Evolutionary conservation across 495 filamentous ascomycete genomes (phyloP), one percentile per base, ranked within the genome.

Genomic region (Sordaria brevicollis): DNA sequence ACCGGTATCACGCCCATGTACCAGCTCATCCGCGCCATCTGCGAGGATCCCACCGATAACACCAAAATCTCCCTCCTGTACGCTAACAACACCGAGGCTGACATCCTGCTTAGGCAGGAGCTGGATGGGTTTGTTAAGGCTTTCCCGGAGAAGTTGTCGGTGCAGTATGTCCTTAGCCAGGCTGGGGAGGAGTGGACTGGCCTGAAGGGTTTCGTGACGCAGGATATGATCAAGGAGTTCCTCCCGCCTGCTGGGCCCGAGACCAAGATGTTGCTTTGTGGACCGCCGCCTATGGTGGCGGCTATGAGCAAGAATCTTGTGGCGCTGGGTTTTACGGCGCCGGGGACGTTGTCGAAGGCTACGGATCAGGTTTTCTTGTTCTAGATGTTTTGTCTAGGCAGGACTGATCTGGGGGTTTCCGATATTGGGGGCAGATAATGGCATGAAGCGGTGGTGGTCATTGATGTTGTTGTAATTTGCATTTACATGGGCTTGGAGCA

Each of bases 351-450:
- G 73, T 91, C 90, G 81, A 94, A 93, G 83, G 83, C 92, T 65
- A 86, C 86, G 70, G 92, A 95, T 80, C 90, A 93, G 79, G 89
- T 95, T 71, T 95, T 95, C 83, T 89, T 89, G 81, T 94, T 94
- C 83, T 93, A 88, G 81, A 38, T n/a, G n/a, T n/a, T n/a, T n/a
- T n/a, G 25, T 38, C 11, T 8, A 29, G 25, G n/a, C n/a, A n/a
- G n/a, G n/a, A n/a, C n/a, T n/a, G n/a, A n/a, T n/a, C n/a, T n/a
- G n/a, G n/a, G n/a, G n/a, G n/a, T n/a, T n/a, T n/a, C n/a, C n/a
- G n/a, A 31, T 57, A 29, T 57, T 31, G 10, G 49, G 49, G 21
- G 5, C 6, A 13, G 1, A 7, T 29, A 57, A 57, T 57, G 21
- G 29, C 11, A 7, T 57, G 43, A 29, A 15, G 49, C 33, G 49